phyloP scores from a whole-genome alignment of 1,139 yeast species.

The Groenewaldozyma sp. region DNA sequence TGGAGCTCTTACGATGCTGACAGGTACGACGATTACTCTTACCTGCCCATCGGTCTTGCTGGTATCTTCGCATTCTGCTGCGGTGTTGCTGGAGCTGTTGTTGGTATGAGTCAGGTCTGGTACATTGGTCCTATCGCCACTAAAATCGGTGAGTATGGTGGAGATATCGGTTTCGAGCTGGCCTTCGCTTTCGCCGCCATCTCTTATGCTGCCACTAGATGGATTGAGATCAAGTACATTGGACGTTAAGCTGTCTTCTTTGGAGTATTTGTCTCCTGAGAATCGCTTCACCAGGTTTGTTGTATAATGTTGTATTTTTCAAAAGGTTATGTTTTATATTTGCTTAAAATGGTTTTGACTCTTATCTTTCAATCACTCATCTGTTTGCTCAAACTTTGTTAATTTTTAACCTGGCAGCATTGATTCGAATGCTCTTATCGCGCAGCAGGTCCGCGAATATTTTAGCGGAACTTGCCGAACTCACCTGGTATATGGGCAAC shows the following conservation, averaged over 20 bases:
- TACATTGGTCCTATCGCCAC: constrained; percentile 61
- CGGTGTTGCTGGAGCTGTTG: constrained; percentile 77
- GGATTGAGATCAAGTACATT: constrained; percentile 41
- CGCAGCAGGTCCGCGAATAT: too few species aligned
- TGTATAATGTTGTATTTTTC: neutral
- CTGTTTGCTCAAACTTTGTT: too few species aligned
- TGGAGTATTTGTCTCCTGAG: too few species aligned
- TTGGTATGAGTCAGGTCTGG: constrained; percentile 85
- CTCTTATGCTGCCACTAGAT: constrained; percentile 52
- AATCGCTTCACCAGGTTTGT: too few species aligned
- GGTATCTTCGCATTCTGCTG: constrained; percentile 69
- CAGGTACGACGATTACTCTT: constrained; percentile 45
- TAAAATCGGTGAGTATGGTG: constrained; percentile 59
- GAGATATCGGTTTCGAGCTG: constrained; percentile 82
- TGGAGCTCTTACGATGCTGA: constrained; percentile 53
- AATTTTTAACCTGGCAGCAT: too few species aligned
- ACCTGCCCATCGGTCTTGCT: constrained; percentile 67
- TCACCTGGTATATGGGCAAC: too few species aligned
- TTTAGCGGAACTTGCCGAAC: too few species aligned
- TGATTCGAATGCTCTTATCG: too few species aligned
- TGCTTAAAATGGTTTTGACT: too few species aligned
- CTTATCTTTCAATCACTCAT: too few species aligned
- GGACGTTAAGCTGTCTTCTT: constrained; percentile 17
- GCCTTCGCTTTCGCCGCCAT: constrained; percentile 62
- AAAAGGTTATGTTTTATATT: neutral